These are phyloP conservation scores for Penicillium digitatum DNA, from an alignment of 2,329 filamentous ascomycete species.

Conservation along the genomic window DNA sequence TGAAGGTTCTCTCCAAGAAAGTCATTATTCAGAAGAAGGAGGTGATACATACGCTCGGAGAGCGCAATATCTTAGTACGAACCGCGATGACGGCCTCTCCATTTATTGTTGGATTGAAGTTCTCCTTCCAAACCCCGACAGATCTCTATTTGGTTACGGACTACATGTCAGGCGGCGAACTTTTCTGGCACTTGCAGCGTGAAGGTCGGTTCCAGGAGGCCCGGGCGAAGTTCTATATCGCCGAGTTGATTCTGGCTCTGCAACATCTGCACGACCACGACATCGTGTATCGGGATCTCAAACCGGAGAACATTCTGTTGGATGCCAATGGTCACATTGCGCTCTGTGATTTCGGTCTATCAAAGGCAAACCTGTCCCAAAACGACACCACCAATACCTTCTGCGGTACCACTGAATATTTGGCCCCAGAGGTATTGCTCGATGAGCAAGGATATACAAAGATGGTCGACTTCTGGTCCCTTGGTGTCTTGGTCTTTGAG, in stretches of 20 bases:
- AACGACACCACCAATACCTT: constrained; percentile 99
- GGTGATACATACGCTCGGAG: constrained; percentile 92
- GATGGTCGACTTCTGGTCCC: constrained; percentile 99
- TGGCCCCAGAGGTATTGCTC: constrained; percentile 89
- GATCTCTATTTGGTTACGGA: constrained; percentile 98
- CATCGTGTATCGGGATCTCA: constrained; percentile 95
- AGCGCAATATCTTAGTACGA: constrained; percentile 93
- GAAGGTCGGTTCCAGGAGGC: constrained; percentile 93
- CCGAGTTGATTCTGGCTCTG: constrained; percentile 89
- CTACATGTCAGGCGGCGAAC: constrained; percentile 97
- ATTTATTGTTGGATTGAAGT: constrained; percentile 97
- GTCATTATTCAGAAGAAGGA: constrained; percentile 99
- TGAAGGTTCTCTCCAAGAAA: constrained; percentile 99
- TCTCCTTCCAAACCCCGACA: constrained; percentile 95
- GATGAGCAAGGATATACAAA: constrained; percentile 98
- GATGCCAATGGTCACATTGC: constrained; percentile 98
- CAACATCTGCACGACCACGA: constrained; percentile 95
- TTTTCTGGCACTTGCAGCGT: constrained; percentile 98
- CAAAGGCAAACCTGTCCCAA: constrained; percentile 94
- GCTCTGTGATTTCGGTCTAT: constrained; percentile 93
- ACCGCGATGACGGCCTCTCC: constrained; percentile 94
- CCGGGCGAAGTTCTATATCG: constrained; percentile 97
- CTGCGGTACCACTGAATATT: constrained; percentile 95
- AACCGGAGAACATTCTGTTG: constrained; percentile 94
- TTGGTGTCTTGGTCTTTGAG: constrained; percentile 95